A percentile compares a stretch with the other conserved stretches of the same genome.
Conservation (phyloP, 176 grass and related monocot species). For the Chrysopogon serrulatus region DNA sequence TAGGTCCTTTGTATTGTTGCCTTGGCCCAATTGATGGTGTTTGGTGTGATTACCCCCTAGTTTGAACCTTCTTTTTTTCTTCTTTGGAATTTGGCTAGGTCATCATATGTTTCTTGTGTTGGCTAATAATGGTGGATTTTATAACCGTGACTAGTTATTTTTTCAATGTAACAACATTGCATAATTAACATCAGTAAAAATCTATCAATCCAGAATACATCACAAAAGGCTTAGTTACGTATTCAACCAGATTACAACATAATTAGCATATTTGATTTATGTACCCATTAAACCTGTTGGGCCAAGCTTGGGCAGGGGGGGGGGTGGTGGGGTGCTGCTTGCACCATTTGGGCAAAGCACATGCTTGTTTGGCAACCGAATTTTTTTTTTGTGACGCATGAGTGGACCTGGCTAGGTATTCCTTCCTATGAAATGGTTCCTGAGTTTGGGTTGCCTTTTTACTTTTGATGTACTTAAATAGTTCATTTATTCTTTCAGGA, state of each 20-base stretch:
- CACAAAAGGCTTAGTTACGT: not conserved
- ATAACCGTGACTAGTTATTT: not conserved
- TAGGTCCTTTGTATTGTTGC: not conserved
- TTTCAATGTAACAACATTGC: not conserved
- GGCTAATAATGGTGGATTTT: not conserved
- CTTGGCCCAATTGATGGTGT: not conserved
- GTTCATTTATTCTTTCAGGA: conserved; percentile 45
- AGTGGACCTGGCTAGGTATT: not conserved
- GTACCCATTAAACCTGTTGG: not conserved
- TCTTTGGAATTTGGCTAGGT: not conserved
- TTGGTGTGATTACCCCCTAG: not conserved
- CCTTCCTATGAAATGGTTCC: not conserved
- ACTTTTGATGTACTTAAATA: not conserved
- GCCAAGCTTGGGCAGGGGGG: not conserved
- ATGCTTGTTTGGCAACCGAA: not conserved
- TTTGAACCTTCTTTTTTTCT: not conserved
- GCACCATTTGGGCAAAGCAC: not conserved
- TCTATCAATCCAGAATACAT: not conserved
- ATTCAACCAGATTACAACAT: not conserved
- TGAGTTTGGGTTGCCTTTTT: not conserved
- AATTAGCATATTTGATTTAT: not conserved
- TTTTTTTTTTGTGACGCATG: too few species aligned
- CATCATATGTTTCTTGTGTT: not conserved
- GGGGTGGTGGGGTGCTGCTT: not conserved
- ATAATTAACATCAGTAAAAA: not conserved